These are phyloP conservation scores for Cornus florida DNA, from an alignment of 148 eudicot genomes.

Conservation along the genomic window DNA sequence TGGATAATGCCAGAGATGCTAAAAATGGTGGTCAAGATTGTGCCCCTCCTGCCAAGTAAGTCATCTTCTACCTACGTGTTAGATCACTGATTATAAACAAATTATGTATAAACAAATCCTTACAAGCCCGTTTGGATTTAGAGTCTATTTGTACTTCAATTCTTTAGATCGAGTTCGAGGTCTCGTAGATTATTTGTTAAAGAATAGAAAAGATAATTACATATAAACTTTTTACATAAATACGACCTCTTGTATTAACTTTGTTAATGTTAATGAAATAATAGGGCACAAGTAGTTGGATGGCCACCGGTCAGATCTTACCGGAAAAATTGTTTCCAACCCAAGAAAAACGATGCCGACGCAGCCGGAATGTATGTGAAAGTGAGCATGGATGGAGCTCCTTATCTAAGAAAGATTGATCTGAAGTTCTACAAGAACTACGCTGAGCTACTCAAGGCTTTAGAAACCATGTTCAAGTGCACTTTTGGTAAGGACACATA, in stretches of 20 bases:
- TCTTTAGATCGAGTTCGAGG: too few species aligned
- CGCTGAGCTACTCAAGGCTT: conserved; percentile 45
- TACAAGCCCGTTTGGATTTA: too few species aligned
- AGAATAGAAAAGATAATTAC: too few species aligned
- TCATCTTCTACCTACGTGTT: neutral
- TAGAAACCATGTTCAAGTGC: conserved; percentile 55
- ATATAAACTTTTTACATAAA: too few species aligned
- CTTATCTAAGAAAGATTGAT: conserved; percentile 49
- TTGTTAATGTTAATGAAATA: neutral
- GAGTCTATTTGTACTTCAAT: too few species aligned
- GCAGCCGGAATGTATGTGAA: conserved; percentile 39
- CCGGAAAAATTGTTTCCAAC: conserved; percentile 40
- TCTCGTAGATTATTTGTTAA: too few species aligned
- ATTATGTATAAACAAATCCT: too few species aligned
- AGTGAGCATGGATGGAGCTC: conserved; percentile 70
- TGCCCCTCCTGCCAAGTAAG: conserved; percentile 48
- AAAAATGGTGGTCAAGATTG: conserved; percentile 12
- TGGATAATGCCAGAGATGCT: conserved; percentile 11
- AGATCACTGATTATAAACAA: neutral
- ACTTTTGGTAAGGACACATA: conserved; percentile 24
- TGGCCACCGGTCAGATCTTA: conserved; percentile 58
- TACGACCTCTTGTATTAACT: neutral
- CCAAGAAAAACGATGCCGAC: conserved; percentile 31
- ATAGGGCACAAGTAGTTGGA: conserved; percentile 60
- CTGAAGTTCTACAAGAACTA: conserved; percentile 44